Evolutionary conservation across 108 stramenopile genomes (phyloP).

Genomic region (Pseudonitzschia multiseries): DNA sequence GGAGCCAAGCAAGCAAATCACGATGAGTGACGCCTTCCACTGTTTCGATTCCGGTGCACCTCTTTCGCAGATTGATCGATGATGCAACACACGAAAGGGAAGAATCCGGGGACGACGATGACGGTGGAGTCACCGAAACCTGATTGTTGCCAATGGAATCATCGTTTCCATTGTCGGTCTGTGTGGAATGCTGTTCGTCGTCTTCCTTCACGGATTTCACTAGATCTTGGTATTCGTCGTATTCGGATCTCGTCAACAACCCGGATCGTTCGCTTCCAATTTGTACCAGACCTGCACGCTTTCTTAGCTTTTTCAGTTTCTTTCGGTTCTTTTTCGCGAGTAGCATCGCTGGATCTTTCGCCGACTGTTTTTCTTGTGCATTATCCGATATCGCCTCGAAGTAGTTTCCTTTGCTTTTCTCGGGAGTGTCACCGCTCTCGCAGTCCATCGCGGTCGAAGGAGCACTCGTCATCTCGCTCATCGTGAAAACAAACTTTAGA

Average conservation of each 20-base stretch:
- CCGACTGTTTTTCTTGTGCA: neutral
- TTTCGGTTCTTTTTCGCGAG: conserved; percentile 35
- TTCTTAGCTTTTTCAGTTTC: conserved; percentile 38
- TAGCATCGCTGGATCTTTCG: neutral
- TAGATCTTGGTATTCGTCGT: conserved; percentile 32
- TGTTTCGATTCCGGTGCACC: conserved; percentile 25
- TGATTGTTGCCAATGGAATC: neutral
- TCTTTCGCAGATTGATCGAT: conserved; percentile 15
- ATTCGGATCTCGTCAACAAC: conserved; percentile 26
- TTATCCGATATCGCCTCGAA: neutral
- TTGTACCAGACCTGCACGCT: conserved; percentile 17
- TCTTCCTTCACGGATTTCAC: neutral
- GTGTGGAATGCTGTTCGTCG: neutral
- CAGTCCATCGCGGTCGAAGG: neutral
- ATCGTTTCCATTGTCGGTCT: neutral
- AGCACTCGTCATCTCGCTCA: neutral
- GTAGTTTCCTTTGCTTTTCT: neutral
- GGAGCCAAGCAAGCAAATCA: conserved; percentile 58
- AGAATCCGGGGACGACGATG: neutral
- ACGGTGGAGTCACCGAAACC: neutral
- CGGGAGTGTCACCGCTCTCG: neutral
- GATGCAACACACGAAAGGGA: conserved; percentile 8
- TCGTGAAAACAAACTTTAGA: neutral
- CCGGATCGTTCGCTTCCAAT: conserved; percentile 30
- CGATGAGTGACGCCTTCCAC: conserved; percentile 72